phyloP scores from a whole-genome alignment of 2,329 filamentous ascomycete species.

The Capronia coronata region DNA sequence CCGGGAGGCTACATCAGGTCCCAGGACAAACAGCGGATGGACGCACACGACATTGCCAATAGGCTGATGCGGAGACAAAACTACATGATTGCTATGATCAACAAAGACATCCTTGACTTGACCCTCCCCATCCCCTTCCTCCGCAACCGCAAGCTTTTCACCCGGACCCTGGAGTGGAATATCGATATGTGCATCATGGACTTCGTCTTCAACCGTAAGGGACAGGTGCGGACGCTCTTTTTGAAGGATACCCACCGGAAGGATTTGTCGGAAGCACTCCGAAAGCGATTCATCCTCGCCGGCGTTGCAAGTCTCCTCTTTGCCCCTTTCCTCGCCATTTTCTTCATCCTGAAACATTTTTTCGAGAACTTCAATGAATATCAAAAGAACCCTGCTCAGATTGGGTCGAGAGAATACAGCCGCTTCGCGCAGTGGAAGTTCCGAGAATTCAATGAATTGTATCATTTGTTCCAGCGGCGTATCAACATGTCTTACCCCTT shows the following conservation, averaged over 20 bases:
- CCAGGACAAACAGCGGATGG: slow-evolving; percentile 87
- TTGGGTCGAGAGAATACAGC: slow-evolving; percentile 86
- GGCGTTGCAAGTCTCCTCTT: slow-evolving; percentile 80
- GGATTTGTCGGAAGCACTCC: slow-evolving; percentile 69
- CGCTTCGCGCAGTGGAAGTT: slow-evolving; percentile 97
- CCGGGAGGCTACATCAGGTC: slow-evolving; percentile 63
- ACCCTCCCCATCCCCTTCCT: slow-evolving; percentile 81
- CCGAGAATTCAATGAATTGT: slow-evolving; percentile 93
- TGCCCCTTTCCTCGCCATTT: slow-evolving; percentile 79
- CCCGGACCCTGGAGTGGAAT: slow-evolving; percentile 85
- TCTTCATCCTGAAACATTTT: slow-evolving; percentile 82
- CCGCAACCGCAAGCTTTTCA: slow-evolving; percentile 72
- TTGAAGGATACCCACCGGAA: slow-evolving; percentile 75
- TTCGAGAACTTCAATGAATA: slow-evolving; percentile 97
- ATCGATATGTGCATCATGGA: slow-evolving; percentile 84
- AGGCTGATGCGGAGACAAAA: slow-evolving; percentile 94
- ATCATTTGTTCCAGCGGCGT: slow-evolving; percentile 82
- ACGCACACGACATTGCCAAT: slow-evolving; percentile 95
- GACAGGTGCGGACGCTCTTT: slow-evolving; percentile 80
- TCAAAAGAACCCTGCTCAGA: slow-evolving; percentile 81
- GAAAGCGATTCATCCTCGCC: slow-evolving; percentile 70
- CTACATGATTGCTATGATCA: slow-evolving; percentile 92
- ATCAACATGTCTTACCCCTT: slow-evolving; percentile 93
- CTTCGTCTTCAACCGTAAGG: slow-evolving; percentile 84
- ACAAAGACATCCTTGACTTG: slow-evolving; percentile 88